A percentile compares a stretch with the other conserved stretches of the same genome.
These are phyloP conservation scores for Penicillium coffeae DNA, from an alignment of 495 filamentous ascomycete genomes.

Conservation along the genomic window DNA sequence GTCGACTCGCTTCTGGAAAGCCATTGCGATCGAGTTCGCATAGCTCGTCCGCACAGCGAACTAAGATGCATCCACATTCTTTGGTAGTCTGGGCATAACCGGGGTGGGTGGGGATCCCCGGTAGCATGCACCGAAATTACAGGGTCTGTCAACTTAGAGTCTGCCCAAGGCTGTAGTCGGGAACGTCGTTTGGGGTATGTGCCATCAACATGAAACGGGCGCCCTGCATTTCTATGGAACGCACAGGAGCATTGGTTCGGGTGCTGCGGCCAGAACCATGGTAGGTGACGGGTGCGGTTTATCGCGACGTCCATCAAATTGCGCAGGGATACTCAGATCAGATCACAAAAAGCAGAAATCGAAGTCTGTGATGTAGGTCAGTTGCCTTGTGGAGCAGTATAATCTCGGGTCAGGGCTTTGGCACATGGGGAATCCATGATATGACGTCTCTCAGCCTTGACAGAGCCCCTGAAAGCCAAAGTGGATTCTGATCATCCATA, in stretches of 20 bases:
- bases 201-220: constrained; percentile 15
- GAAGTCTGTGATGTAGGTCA: background rate
- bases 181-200: background rate
- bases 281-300: background rate
- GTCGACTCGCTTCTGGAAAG: background rate
- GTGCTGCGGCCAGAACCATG: background rate
- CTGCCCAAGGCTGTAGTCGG: background rate
- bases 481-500: constrained; percentile 12
- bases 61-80: background rate
- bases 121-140: background rate
- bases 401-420: background rate
- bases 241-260: background rate
- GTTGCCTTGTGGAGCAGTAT: background rate
- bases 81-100: background rate
- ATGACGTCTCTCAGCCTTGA: background rate
- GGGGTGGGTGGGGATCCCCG: background rate
- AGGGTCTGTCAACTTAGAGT: background rate
- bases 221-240: background rate
- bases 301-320: background rate
- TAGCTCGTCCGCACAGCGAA: background rate
- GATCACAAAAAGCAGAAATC: background rate
- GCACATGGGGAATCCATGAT: background rate
- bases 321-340: background rate
- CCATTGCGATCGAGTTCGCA: constrained; percentile 4
- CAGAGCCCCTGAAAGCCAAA: constrained; percentile 8